A percentile compares a stretch with the other conserved stretches of the same genome.
Evolutionary conservation across 495 filamentous ascomycete genomes (phyloP).

Genomic region (Penicillium simplicissimum): DNA sequence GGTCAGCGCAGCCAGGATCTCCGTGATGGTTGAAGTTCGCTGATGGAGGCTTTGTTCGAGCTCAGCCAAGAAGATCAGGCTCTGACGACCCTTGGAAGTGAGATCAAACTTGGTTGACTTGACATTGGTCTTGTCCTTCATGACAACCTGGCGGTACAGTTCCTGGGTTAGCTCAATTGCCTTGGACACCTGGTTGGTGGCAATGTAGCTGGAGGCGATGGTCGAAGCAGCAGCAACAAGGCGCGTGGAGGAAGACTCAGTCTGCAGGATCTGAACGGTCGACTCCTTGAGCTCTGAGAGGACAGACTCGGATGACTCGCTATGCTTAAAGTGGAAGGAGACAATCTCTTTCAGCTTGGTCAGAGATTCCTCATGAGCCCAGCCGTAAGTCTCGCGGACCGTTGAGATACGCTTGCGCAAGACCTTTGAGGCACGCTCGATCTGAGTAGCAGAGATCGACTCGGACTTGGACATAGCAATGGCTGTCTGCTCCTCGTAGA

Average conservation of each 20-base stretch:
- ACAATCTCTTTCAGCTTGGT: conserved; percentile 36
- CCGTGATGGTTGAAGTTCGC: conserved; percentile 33
- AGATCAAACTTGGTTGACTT: conserved; percentile 28
- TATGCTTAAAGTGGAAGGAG: conserved; percentile 33
- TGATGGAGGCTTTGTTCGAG: conserved; percentile 36
- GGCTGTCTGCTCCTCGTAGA: conserved; percentile 39
- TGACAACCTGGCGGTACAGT: conserved; percentile 39
- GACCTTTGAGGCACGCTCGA: conserved; percentile 29
- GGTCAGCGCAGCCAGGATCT: conserved; percentile 37
- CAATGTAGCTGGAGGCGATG: conserved; percentile 38
- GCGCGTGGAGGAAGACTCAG: conserved; percentile 31
- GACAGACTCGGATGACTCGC: conserved; percentile 24
- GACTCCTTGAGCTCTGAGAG: conserved; percentile 34
- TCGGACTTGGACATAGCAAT: conserved; percentile 22
- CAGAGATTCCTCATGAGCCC: conserved; percentile 41
- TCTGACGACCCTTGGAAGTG: conserved; percentile 34
- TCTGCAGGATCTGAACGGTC: conserved; percentile 32
- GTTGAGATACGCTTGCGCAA: conserved; percentile 31
- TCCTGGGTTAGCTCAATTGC: conserved; percentile 34
- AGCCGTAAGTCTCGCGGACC: conserved; percentile 34
- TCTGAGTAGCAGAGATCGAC: conserved; percentile 26
- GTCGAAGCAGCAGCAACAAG: conserved; percentile 33
- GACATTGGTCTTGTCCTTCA: conserved; percentile 27
- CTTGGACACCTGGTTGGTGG: conserved; percentile 31
- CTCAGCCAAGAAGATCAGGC: conserved; percentile 41